These are phyloP conservation scores for Cryptosporidium ubiquitum DNA, from an alignment of 169 alveolate genomes.

Conservation along the genomic window DNA sequence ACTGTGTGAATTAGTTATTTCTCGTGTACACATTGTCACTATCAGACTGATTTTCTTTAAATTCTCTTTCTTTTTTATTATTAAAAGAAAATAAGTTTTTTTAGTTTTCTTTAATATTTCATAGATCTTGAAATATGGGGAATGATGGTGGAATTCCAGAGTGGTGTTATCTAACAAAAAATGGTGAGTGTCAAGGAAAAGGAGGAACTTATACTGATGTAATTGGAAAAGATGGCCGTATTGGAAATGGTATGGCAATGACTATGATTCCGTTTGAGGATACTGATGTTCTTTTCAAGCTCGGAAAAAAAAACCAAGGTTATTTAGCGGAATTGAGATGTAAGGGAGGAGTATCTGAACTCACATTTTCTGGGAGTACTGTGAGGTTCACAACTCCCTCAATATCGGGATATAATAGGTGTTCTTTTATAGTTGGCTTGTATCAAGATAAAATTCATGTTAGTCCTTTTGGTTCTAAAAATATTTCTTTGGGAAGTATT, in stretches of 20 bases:
- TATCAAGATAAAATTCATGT: slow-evolving; percentile 25
- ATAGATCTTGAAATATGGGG: slow-evolving; percentile 13
- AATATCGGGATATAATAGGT: slow-evolving; percentile 23
- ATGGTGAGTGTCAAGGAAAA: slow-evolving; percentile 13
- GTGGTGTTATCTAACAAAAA: slow-evolving; percentile 29
- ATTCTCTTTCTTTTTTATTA: not conserved
- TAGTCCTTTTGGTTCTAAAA: slow-evolving; percentile 43
- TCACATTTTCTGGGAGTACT: not conserved
- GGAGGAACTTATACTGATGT: slow-evolving; percentile 40
- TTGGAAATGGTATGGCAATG: slow-evolving; percentile 63
- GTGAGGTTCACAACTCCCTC: slow-evolving; percentile 27
- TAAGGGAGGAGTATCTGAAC: slow-evolving; percentile 27
- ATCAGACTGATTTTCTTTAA: not conserved
- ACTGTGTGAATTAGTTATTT: not conserved
- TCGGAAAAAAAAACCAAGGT: not conserved
- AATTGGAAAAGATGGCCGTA: slow-evolving; percentile 2
- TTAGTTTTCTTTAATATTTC: not conserved
- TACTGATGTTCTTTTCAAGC: not conserved
- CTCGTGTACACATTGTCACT: slow-evolving; percentile 7
- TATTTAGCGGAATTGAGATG: slow-evolving; percentile 10
- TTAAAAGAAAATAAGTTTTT: not conserved
- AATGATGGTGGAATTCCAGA: slow-evolving; percentile 8
- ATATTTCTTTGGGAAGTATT: slow-evolving; percentile 36
- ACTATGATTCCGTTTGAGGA: slow-evolving; percentile 27
- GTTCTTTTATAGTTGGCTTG: slow-evolving; percentile 37